These are phyloP conservation scores for Fomitopsis serialis DNA, from an alignment of 768 basidiomycete genomes.

Conservation along the genomic window DNA sequence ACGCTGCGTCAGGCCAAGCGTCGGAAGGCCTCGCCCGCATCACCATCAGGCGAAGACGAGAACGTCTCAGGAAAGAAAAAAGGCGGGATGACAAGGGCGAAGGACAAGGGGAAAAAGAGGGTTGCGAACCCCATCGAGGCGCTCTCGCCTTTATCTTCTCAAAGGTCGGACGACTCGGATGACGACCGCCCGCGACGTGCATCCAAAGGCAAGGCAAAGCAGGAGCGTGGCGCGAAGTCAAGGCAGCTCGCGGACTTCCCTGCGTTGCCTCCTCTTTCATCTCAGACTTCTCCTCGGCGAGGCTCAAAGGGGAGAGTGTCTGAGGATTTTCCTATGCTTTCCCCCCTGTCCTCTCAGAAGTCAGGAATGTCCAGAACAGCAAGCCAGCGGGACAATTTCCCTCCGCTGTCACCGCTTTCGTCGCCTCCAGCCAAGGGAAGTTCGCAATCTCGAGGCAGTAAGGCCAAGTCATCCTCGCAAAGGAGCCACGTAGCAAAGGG, in stretches of 20 bases:
- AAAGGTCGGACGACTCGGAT: no score
- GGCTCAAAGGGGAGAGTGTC: background rate
- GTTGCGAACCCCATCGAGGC: background rate
- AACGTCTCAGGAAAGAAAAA: constrained; percentile 1
- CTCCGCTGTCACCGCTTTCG: constrained; percentile 8
- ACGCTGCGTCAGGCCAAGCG: background rate
- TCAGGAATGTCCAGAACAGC: background rate
- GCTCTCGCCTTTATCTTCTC: background rate
- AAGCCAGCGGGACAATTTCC: constrained; percentile 1
- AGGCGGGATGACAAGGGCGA: constrained; percentile 2
- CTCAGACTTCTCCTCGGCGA: background rate
- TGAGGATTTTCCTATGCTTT: constrained; percentile 8
- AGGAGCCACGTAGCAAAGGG: background rate
- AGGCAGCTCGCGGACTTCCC: no score
- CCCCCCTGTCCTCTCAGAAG: constrained; percentile 3
- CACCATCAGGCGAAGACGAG: background rate
- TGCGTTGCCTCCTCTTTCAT: constrained; percentile 1
- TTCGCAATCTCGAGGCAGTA: background rate
- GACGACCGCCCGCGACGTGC: no score
- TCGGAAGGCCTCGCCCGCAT: constrained; percentile 3
- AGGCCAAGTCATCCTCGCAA: background rate
- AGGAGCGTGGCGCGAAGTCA: no score
- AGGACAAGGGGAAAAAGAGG: background rate
- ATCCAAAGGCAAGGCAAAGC: no score
- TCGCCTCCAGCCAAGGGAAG: constrained; percentile 4